Evolutionary conservation across 371 early-diverging fungal genomes (phyloP), one percentile per base, ranked within the genome.

Genomic region (Mortierella sp.): DNA sequence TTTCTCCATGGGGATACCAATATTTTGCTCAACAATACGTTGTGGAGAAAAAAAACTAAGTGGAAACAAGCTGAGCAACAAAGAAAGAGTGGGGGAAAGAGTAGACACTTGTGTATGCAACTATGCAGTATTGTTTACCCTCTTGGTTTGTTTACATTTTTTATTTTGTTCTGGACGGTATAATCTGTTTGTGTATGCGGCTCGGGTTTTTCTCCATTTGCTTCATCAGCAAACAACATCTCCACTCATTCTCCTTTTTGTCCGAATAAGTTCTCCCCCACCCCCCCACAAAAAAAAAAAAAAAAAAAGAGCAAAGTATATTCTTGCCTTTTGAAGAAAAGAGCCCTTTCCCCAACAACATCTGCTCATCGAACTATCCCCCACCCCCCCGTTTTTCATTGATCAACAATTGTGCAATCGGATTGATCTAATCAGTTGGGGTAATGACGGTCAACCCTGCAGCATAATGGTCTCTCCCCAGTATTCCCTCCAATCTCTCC

Each of bases 41-140:
- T 45, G 48, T 63, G 63, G 47, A 48, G 63, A 63, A 48, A 63
- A 63, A 61, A 63, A 63, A 33, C 58, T 50, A 8, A 41, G 38
- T 24, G 63, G 63, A 36, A 33, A 32, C 36, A 50, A 15, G 33
- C 33, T 36, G 64, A 50, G 65, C 53, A 38, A 36, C 5, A 15
- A 32, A 10, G 10, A 43, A 19, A 38, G 38, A 21, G 61, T 36
- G n/a, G 65, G 24, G 55, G 65, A 40, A 55, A 55, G 28, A 65
- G 47, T 21, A 63, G 45, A 28, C 48, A 53, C 65, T n/a, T 55
- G 6, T 9, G 55, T 52, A 65, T 53, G 55, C 53, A 65, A 53
- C 52, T 16, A 38, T 65, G 65, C 63, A 63, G 63, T 33, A 48
- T 48, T 63, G 50, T 63, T 63, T 63, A 50, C 55, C 41, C n/a